Conservation (phyloP, 306 rosid species). For the Mimosa bimucronata region DNA sequence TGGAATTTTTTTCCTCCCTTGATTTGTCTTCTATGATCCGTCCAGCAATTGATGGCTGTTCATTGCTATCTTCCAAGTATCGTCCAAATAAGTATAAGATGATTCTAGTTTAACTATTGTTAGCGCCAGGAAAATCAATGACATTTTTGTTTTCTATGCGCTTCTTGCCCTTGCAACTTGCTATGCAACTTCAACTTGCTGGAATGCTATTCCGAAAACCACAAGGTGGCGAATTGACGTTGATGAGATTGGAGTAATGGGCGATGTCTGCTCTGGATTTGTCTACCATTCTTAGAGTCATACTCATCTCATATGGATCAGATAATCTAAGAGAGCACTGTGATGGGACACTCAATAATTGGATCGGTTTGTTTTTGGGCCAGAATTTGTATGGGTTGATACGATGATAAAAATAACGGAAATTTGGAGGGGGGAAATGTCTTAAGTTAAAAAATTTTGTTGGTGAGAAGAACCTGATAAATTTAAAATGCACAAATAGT, state of each 20-base stretch:
- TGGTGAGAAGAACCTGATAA: no score
- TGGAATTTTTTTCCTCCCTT: neutral
- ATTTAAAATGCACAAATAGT: no score
- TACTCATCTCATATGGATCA: neutral
- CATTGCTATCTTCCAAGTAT: neutral
- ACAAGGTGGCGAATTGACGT: neutral
- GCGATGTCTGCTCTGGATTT: neutral
- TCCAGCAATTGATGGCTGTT: constrained; percentile 2
- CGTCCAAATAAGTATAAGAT: neutral
- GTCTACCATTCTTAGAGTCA: neutral
- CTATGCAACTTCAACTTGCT: neutral
- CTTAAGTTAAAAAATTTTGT: no score
- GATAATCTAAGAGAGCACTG: neutral
- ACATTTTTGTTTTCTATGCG: neutral
- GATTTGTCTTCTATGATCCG: constrained; percentile 28
- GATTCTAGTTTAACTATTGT: neutral
- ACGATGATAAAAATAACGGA: no score
- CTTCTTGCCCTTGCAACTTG: neutral
- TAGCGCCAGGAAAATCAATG: neutral
- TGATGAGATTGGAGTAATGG: neutral
- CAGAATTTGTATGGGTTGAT: neutral
- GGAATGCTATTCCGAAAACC: neutral
- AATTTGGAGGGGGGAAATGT: no score
- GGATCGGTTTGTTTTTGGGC: neutral
- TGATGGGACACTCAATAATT: neutral